phyloP scores from a whole-genome alignment of 2,329 filamentous ascomycete genomes.

The Cercospora sp. region DNA sequence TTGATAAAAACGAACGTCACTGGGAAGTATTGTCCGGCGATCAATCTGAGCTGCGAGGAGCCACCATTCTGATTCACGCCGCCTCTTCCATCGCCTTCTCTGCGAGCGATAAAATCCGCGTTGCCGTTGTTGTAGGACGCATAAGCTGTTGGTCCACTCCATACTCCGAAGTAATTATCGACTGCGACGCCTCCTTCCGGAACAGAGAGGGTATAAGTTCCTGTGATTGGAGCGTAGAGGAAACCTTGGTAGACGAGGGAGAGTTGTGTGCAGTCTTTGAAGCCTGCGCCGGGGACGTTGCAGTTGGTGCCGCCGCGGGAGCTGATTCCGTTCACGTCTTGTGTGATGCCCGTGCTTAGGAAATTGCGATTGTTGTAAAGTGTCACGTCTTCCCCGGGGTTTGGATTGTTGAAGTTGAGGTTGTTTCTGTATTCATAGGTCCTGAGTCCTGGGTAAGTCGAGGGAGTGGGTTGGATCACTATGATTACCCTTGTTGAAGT shows the following conservation, averaged over 20 bases:
- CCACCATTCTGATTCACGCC: neutral
- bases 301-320: neutral
- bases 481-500: neutral
- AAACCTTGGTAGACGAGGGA: neutral
- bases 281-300: neutral
- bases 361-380: neutral
- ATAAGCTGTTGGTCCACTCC: neutral
- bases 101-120: neutral
- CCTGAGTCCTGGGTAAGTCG: neutral
- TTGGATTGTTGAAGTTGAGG: neutral
- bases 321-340: neutral
- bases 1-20: neutral
- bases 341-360: neutral
- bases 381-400: neutral
- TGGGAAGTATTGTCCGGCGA: neutral
- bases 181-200: neutral
- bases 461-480: neutral
- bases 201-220: neutral
- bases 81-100: neutral
- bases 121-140: neutral
- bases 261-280: neutral
- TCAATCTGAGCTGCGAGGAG: neutral
- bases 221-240: neutral
- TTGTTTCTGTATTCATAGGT: neutral
- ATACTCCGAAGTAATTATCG: neutral